Base-by-base conservation (phyloP, 805 yeast species). In the Ogataea paradorogensis region DNA sequence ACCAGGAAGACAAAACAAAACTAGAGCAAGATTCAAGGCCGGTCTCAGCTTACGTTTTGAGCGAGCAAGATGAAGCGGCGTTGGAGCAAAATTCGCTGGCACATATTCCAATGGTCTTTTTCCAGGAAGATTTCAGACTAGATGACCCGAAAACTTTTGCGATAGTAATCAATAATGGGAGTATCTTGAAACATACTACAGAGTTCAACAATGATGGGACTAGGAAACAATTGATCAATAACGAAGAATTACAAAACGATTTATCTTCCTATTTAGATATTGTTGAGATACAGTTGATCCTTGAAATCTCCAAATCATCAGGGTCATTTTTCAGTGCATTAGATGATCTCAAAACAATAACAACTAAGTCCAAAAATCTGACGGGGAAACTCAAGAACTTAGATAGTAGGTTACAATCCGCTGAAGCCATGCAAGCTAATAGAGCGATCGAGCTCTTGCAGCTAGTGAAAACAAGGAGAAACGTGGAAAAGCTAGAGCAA, bases 131-230 rank as follows among this genome's bases (percentile, higher is more conserved):
- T 28, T 93, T 93, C 62, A 71, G 86, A 47, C 69, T 93, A 27
- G 97, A 93, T 52, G 88, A 93, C 57, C 96, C 96, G 6, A 71
- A 96, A 41, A 72, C 82, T 1, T 91, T 91, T 59, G 79, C 80
- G 40, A 69, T 75, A 43, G 95, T 90, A 2, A 71, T 84, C 10
- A 88, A 80, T 30, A 75, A 74, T 28, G 65, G 77, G 2, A 73
- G 74, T 14, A 58, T 68, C 14, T 31, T 52, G 16, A 56, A 60
- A 28, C 59, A 56, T 9, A 61, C 57, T 3, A 59, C 62, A 8
- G 63, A 56, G 25, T 53, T 60, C 30, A 56, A 52, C 22, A 52
- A 50, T 5, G 62, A 58, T 30, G 63, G 45, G 40, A 58, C 49
- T 15, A 59, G 35, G 40, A 69, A 71, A 30, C 63, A 69, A 6